Evolutionary conservation across 1,284 basidiomycete genomes (phyloP).

Genomic region (Apiotrichum gracile): DNA sequence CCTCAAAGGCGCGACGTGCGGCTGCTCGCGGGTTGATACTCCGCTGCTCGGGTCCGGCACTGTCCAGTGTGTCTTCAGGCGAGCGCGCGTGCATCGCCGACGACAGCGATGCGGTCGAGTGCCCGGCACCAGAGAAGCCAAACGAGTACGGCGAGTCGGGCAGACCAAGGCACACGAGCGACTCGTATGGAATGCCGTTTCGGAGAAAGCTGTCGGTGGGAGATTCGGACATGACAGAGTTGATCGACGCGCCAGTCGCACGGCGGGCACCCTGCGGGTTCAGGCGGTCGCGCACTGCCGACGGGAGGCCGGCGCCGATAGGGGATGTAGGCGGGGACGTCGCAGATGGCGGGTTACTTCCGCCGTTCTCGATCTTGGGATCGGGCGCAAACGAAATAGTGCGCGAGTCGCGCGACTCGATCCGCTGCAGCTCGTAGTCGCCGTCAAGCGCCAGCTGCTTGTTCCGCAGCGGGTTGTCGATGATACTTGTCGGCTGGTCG

Average conservation of each 20-base stretch:
- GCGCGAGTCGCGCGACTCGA: conserved; percentile 30
- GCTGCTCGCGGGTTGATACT: conserved; percentile 5
- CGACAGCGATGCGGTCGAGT: conserved; percentile 69
- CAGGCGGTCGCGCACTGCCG: conserved; percentile 23
- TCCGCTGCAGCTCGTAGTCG: conserved; percentile 14
- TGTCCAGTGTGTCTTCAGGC: conserved; percentile 17
- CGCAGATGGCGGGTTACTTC: no score
- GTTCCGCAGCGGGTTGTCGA: conserved; percentile 17
- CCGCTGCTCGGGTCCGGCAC: background rate
- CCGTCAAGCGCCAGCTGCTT: conserved; percentile 22
- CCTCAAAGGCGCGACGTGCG: conserved; percentile 60
- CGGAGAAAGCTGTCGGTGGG: conserved; percentile 27
- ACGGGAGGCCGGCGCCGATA: conserved; percentile 9
- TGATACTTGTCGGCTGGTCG: conserved; percentile 17
- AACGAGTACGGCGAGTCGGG: conserved; percentile 65
- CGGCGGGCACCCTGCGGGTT: background rate
- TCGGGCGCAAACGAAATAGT: conserved; percentile 38
- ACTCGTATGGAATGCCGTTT: conserved; percentile 71
- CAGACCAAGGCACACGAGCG: conserved; percentile 68
- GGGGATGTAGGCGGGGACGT: conserved; percentile 4
- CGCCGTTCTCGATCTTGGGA: conserved; percentile 4
- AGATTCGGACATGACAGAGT: conserved; percentile 29
- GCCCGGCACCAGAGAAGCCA: conserved; percentile 33
- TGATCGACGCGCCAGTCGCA: conserved; percentile 25
- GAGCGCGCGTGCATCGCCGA: conserved; percentile 42